Evolutionary conservation across 2,329 filamentous ascomycete genomes (phyloP).

Genomic region (Chrysoporthe deuterocubensis): DNA sequence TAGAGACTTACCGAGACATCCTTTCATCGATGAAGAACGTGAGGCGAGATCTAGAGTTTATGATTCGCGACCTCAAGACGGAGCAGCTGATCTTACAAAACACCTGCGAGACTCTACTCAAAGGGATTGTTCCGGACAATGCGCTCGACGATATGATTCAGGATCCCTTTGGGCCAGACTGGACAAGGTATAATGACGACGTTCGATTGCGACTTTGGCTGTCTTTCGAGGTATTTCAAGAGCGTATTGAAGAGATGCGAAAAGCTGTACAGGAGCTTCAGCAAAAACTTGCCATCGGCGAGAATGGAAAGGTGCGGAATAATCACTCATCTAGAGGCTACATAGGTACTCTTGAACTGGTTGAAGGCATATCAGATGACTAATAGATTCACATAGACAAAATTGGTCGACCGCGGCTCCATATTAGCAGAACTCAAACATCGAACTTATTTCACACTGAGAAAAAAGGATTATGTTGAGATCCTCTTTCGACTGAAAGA

Average conservation of each 20-base stretch:
- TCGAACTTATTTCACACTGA: constrained; percentile 18
- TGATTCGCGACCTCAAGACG: constrained; percentile 22
- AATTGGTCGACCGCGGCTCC: constrained; percentile 11
- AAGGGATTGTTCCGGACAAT: constrained; percentile 18
- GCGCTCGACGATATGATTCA: constrained; percentile 21
- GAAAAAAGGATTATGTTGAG: constrained; percentile 24
- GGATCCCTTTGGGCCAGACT: constrained; percentile 21
- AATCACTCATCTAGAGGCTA: not conserved
- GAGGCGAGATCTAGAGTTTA: constrained; percentile 12
- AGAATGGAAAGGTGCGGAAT: constrained; percentile 9
- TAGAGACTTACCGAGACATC: constrained; percentile 15
- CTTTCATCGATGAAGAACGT: constrained; percentile 18
- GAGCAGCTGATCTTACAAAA: constrained; percentile 24
- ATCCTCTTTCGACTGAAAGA: constrained; percentile 19
- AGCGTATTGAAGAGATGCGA: constrained; percentile 17
- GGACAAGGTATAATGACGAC: constrained; percentile 14
- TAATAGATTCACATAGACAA: not conserved
- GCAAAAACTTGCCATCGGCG: constrained; percentile 14
- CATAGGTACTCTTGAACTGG: not conserved
- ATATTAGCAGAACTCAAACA: constrained; percentile 21
- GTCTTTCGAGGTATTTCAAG: constrained; percentile 11
- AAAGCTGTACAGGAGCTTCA: constrained; percentile 8
- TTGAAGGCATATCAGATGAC: not conserved
- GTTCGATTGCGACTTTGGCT: constrained; percentile 23
- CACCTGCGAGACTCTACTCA: constrained; percentile 25